A percentile compares a stretch with the other conserved stretches of the same genome.
Conservation (phyloP, 2,329 filamentous ascomycete genomes). For the Neonectria coccinea region DNA sequence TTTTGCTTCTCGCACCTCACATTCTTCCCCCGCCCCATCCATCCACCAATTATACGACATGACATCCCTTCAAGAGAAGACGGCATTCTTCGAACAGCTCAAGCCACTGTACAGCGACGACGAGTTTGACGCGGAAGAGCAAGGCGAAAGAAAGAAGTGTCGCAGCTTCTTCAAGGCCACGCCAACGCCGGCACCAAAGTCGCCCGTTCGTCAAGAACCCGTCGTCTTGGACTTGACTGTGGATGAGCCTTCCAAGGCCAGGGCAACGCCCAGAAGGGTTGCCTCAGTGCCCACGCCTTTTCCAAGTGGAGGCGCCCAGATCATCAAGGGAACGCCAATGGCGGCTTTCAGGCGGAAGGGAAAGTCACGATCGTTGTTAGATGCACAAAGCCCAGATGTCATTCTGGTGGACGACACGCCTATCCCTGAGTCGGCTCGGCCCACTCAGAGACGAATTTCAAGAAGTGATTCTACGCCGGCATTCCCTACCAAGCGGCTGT, state of each 20-base stretch:
- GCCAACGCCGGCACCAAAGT: constrained; percentile 12
- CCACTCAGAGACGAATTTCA: constrained; percentile 31
- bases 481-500: constrained; percentile 33
- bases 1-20: background rate
- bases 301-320: constrained; percentile 14
- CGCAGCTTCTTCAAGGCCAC: constrained; percentile 46
- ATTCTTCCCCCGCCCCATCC: background rate
- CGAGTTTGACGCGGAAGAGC: constrained; percentile 47
- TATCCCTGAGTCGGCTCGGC: constrained; percentile 44
- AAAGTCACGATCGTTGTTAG: constrained; percentile 34
- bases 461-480: constrained; percentile 50
- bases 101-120: constrained; percentile 51
- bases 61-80: constrained; percentile 55
- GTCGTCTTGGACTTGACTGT: constrained; percentile 33
- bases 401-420: constrained; percentile 45
- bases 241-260: constrained; percentile 30
- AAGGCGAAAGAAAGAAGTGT: constrained; percentile 48
- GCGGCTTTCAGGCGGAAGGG: constrained; percentile 37
- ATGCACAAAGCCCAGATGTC: constrained; percentile 34
- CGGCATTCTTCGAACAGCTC: constrained; percentile 60
- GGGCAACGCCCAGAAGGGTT: constrained; percentile 36
- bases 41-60: constrained; percentile 30
- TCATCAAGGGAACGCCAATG: constrained; percentile 50
- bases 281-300: constrained; percentile 33
- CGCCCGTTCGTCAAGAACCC: constrained; percentile 15